Base-by-base conservation (phyloP, 208 protist genomes). In the Crithidia fasciculata region DNA sequence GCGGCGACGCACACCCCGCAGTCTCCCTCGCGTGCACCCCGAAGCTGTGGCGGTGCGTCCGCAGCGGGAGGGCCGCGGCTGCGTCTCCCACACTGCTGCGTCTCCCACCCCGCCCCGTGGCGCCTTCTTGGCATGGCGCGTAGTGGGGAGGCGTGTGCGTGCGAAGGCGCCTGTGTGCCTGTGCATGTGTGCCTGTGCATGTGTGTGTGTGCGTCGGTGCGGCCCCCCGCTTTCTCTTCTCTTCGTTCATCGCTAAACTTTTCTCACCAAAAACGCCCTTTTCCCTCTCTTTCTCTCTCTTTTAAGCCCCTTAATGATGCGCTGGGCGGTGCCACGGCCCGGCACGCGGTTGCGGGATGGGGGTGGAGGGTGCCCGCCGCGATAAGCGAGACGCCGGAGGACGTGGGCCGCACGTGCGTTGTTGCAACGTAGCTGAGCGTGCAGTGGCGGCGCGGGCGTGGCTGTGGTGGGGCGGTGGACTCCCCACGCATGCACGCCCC, bases 361-460 rank as follows among this genome's bases (percentile, higher is more conserved):
- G 16, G 15, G 18, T 43, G 4, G 12, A 8, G 37, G 47, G 61
- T 28, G 47, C 28, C 61, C 47, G 19, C 47, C 16, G 61, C 47
- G 47, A 53, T 66, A 66, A 8, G 61, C 61, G 47, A 66, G 19
- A 47, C 28, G 40, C 28, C 41, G 61, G 28, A 4, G 15, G 61
- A 28, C 4, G 9, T 12, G 61, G 61, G 61, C 15, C 61, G 61
- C 43, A 18, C 13, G 45, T 55, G 61, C 40, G 61, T 66, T 66
- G 61, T 55, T 66, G 61, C 61, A 53, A 66, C 43, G 61, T 28
- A 53, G 61, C 61, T 66, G 45, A 19, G 45, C 50, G 61, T 66
- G 61, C 47, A 37, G 61, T 66, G 61, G 8, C 45, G 36, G 13
- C 19, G 13, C 43, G 40, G 43, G 61, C 53, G 8, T 18, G 61